A percentile compares a stretch with the other conserved stretches of the same genome.
Evolutionary conservation across 345 rosid genomes (phyloP).

Genomic region (Eucalyptus guilfoylei): DNA sequence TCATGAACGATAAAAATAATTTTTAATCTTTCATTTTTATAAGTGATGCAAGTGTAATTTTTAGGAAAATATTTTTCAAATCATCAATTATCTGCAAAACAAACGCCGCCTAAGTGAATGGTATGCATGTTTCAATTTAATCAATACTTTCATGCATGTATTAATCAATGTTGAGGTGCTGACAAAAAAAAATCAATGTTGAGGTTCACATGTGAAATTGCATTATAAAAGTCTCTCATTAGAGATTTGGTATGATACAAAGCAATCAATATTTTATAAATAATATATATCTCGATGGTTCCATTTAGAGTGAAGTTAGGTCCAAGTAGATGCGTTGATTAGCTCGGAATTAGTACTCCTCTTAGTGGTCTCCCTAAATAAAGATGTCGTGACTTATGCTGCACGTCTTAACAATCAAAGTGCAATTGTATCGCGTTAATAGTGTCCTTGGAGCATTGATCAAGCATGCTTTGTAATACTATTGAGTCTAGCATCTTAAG

Average conservation of each 20-base stretch:
- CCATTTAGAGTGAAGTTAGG: background rate
- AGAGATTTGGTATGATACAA: background rate
- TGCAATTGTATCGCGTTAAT: background rate
- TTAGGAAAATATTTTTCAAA: no score
- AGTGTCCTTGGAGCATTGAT: background rate
- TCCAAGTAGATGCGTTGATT: background rate
- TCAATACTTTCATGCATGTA: background rate
- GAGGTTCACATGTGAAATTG: background rate
- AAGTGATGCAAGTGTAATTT: no score
- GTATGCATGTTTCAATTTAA: background rate
- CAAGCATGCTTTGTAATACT: background rate
- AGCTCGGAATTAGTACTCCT: background rate
- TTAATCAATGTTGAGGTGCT: background rate
- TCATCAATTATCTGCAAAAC: fast-evolving
- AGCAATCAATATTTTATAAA: fast-evolving
- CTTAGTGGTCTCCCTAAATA: background rate
- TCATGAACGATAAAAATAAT: fast-evolving
- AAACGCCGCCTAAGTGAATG: fast-evolving
- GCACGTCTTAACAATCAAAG: background rate
- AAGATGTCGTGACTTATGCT: background rate
- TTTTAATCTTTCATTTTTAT: no score
- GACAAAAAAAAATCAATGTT: background rate
- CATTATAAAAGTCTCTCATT: background rate
- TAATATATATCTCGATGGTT: background rate
- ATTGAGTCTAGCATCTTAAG: background rate